Evolutionary conservation across 2,329 filamentous ascomycete genomes (phyloP).

Genomic region (Arthrobotrys sinensis): DNA sequence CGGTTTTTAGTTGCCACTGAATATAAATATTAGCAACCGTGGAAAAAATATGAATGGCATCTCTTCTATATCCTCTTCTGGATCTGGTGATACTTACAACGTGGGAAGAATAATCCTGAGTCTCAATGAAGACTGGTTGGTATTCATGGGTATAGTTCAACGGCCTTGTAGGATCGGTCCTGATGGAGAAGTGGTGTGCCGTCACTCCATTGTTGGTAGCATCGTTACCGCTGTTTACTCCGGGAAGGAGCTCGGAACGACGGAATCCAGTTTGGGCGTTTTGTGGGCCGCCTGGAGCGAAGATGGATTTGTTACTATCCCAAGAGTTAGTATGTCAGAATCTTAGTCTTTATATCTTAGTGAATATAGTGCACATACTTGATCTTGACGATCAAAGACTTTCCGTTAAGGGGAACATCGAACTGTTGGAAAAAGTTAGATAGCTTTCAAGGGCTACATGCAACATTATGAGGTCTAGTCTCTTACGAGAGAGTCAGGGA

Average conservation of each 20-base stretch:
- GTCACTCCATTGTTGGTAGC: conserved; percentile 73
- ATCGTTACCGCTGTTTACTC: conserved; percentile 72
- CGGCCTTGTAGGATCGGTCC: conserved; percentile 71
- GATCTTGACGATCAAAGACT: conserved; percentile 73
- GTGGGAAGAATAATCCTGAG: conserved; percentile 68
- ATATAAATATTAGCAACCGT: not conserved
- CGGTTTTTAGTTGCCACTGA: conserved; percentile 71
- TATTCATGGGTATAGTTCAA: conserved; percentile 77
- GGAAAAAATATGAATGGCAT: too few species aligned
- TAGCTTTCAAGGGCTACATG: not conserved
- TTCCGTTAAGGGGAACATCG: conserved; percentile 67
- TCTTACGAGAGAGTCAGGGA: conserved; percentile 61
- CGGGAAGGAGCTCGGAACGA: conserved; percentile 73
- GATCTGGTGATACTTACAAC: conserved; percentile 62
- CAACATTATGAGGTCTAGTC: not conserved
- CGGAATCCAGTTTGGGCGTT: conserved; percentile 74
- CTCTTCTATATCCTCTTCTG: too few species aligned
- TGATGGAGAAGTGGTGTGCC: conserved; percentile 75
- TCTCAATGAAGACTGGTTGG: conserved; percentile 69
- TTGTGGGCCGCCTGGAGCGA: conserved; percentile 69
- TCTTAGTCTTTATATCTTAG: not conserved
- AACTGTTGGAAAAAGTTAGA: conserved; percentile 66
- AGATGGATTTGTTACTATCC: conserved; percentile 73
- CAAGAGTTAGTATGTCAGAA: not conserved
- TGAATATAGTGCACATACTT: conserved; percentile 64